Base-by-base conservation (phyloP, 1,284 basidiomycete genomes). In the Chiua sp. region DNA sequence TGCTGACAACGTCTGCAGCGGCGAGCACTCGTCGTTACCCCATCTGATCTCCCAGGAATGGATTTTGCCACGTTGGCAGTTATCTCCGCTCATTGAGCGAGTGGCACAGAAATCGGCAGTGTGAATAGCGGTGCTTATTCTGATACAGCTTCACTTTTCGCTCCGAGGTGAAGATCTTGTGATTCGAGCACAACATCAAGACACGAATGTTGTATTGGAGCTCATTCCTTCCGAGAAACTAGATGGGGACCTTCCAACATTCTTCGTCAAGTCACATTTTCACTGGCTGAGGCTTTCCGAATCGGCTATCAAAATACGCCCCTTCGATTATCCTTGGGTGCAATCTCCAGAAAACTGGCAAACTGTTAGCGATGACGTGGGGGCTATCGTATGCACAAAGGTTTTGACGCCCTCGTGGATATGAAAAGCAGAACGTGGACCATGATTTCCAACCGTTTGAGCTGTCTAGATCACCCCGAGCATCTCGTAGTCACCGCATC, bases 1-100 rank as follows among this genome's bases (percentile, higher is more conserved):
- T n/a, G n/a, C n/a, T 57, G 23, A 60, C 11, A 5, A 26, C 20
- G 3, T 22, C 13, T 53, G 15, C 47, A 81, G n/a, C n/a, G n/a
- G 80, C 70, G 68, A 70, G 65, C 72, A 10, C 61, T 79, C 13
- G 72, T 78, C 39, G 71, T 80, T 30, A 62, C 77, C 20, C 81
- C 80, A 16, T 62, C 69, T 4, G 64, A 69, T 51, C 63, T 76
- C 16, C 60, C 64, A 2, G 75, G 74, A 1, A 76, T 81, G 77
- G 71, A 77, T n/a, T 81, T 72, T 62, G 65, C 68, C 5, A 75
- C 73, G 23, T 67, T 70, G 39, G 59, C 56, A 18, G 18, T 49
- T 22, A 67, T 78, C 22, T 62, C 47, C 10, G 61, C 60, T 13
- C 62, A 68, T 55, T 59, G 70, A 62, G 75, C 71, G 28, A 52